phyloP scores from a whole-genome alignment of 495 filamentous ascomycete species.

The Penicillium paradoxum region DNA sequence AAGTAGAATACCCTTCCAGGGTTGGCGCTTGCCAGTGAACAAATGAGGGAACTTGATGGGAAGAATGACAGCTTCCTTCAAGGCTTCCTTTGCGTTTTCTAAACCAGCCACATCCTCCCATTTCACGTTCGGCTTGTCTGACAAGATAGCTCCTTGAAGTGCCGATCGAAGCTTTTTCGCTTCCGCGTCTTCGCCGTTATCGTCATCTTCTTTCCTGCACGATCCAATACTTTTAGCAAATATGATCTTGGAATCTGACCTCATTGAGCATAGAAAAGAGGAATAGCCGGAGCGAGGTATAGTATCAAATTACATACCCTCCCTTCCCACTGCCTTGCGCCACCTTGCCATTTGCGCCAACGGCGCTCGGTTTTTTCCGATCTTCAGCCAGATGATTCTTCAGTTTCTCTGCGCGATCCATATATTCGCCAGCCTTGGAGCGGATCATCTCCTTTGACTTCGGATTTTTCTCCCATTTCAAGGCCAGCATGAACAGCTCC shows the following conservation, averaged over 20 bases:
- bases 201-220: constrained; percentile 53
- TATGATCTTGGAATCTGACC: neutral
- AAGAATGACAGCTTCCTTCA: constrained; percentile 95
- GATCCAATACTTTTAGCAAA: constrained; percentile 8
- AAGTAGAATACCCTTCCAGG: constrained; percentile 96
- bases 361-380: constrained; percentile 70
- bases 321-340: constrained; percentile 64
- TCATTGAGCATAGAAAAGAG: neutral
- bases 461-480: constrained; percentile 98
- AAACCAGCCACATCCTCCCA: constrained; percentile 99
- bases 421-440: constrained; percentile 88
- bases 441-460: constrained; percentile 96
- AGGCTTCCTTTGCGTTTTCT: constrained; percentile 89
- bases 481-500: constrained; percentile 91
- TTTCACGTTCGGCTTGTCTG: constrained; percentile 88
- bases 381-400: constrained; percentile 82
- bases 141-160: constrained; percentile 84
- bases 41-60: constrained; percentile 98
- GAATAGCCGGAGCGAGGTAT: neutral
- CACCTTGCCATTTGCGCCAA: constrained; percentile 78
- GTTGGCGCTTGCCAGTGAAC: constrained; percentile 93
- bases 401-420: constrained; percentile 96
- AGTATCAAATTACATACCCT: constrained; percentile 42
- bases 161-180: constrained; percentile 91
- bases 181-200: constrained; percentile 75